Evolutionary conservation across 768 basidiomycete species (phyloP).

Genomic region (Lentinula sp.): DNA sequence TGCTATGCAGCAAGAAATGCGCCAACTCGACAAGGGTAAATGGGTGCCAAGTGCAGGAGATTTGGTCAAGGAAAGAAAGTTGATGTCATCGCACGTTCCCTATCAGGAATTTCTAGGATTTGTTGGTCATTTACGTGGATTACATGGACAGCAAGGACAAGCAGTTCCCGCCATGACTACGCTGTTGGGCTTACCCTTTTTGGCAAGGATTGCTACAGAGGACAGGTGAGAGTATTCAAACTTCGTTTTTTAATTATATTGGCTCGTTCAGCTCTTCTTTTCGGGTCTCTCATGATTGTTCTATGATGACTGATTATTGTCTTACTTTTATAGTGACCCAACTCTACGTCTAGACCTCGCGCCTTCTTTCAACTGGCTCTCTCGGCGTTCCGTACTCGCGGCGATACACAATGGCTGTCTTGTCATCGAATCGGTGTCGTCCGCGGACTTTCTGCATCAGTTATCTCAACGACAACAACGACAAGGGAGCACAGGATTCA

Average conservation of each 20-base stretch:
- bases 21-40: slow-evolving; percentile 60
- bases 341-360: slow-evolving; percentile 91
- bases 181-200: slow-evolving; percentile 72
- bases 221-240: slow-evolving; percentile 68
- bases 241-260: slow-evolving; percentile 6
- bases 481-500: slow-evolving; percentile 33
- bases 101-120: slow-evolving; percentile 80
- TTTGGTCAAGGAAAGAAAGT: slow-evolving; percentile 72
- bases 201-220: slow-evolving; percentile 69
- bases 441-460: slow-evolving; percentile 48
- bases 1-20: slow-evolving; percentile 77
- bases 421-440: slow-evolving; percentile 79
- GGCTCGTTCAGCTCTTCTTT: too few relatives aligned
- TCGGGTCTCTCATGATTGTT: too few relatives aligned
- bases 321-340: slow-evolving; percentile 59
- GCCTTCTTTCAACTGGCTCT: slow-evolving; percentile 91
- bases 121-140: slow-evolving; percentile 64
- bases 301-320: slow-evolving; percentile 7
- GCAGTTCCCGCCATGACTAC: slow-evolving; percentile 65
- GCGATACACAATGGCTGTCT: slow-evolving; percentile 89
- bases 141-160: slow-evolving; percentile 49
- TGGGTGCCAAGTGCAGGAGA: slow-evolving; percentile 38
- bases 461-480: slow-evolving; percentile 28
- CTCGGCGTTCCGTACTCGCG: slow-evolving; percentile 71
- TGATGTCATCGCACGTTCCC: slow-evolving; percentile 54